Evolutionary conservation across 2,329 filamentous ascomycete genomes (phyloP), one percentile per base, ranked within the genome.

Genomic region (Sporothrix globosa): DNA sequence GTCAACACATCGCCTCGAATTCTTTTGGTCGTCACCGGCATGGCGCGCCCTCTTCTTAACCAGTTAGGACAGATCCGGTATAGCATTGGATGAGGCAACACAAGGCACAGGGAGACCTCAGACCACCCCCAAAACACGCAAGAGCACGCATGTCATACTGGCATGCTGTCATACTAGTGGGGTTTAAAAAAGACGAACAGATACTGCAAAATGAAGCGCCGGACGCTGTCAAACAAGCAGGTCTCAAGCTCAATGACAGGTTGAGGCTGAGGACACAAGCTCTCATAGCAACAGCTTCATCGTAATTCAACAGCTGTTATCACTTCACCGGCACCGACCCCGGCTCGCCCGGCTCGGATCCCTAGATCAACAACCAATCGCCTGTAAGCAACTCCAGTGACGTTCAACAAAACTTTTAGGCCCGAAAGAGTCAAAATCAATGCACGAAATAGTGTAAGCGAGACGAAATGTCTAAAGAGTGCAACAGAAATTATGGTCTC

Each of bases 81-180:
- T 56, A 68, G 66, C 39, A 39, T 34, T 24, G 41, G 39, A 67
- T 56, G 66, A 58, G 66, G 66, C 50, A 54, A 56, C 48, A 27
- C 19, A 11, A 52, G 63, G 63, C 19, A 52, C 63, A 66, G 17
- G 24, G 19, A 65, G 30, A 39, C 66, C 58, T 68, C 66, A 68
- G 66, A 68, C 10, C 13, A 56, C 52, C 50, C 52, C 30, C 50
- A 56, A 68, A 56, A 68, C 52, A 48, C 66, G 66, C 66, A 68
- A 68, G 44, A 50, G 63, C 44, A 52, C 46, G 39, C 44, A 66
- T 39, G 63, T 13, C 44, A 52, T 17, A 6, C 0, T 34, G 34
- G 1, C 4, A 34, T 34, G 34, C 34, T 34, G 34, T 34, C 34
- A 34, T 34, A 34, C 34, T 34, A 34, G 34, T 9, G 34, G 34